These are phyloP conservation scores for Dichotomocladium elegans DNA, from an alignment of 371 early-diverging fungal species.

Conservation along the genomic window DNA sequence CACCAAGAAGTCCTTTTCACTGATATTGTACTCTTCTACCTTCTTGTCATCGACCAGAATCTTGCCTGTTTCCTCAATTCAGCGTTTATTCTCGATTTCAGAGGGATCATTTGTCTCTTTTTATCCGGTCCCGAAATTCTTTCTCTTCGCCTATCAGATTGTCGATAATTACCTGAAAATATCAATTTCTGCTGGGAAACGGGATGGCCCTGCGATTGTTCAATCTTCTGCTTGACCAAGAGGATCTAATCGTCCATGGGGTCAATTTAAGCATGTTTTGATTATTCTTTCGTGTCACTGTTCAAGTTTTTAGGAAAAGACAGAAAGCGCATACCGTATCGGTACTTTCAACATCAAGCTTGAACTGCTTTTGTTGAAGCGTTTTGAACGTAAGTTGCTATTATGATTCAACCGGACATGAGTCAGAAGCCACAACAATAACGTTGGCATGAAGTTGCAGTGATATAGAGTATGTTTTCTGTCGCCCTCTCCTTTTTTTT, in stretches of 20 bases:
- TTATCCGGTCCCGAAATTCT: too few species aligned
- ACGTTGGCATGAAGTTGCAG: too few species aligned
- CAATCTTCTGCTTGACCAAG: constrained; percentile 77
- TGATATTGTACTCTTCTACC: constrained; percentile 75
- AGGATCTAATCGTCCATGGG: too few species aligned
- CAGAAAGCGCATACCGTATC: constrained; percentile 58
- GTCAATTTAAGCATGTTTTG: too few species aligned
- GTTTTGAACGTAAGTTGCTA: constrained; percentile 88
- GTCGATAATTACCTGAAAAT: constrained; percentile 69
- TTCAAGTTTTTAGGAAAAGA: neutral
- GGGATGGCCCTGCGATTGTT: constrained; percentile 63
- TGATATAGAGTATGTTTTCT: too few species aligned
- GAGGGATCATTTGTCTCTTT: neutral
- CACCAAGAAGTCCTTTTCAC: constrained; percentile 91
- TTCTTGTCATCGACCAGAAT: constrained; percentile 79
- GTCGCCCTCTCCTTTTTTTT: too few species aligned
- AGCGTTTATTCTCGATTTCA: too few species aligned
- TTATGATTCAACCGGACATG: too few species aligned
- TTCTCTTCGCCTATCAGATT: too few species aligned
- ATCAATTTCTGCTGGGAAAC: constrained; percentile 84
- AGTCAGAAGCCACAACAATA: too few species aligned
- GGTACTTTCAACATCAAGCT: constrained; percentile 75
- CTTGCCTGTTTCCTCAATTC: constrained; percentile 73
- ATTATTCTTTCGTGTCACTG: too few species aligned
- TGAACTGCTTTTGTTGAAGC: constrained; percentile 78